Evolutionary conservation across 2,329 filamentous ascomycete species (phyloP), one percentile per base, ranked within the genome.

Genomic region (Amphichorda felina): DNA sequence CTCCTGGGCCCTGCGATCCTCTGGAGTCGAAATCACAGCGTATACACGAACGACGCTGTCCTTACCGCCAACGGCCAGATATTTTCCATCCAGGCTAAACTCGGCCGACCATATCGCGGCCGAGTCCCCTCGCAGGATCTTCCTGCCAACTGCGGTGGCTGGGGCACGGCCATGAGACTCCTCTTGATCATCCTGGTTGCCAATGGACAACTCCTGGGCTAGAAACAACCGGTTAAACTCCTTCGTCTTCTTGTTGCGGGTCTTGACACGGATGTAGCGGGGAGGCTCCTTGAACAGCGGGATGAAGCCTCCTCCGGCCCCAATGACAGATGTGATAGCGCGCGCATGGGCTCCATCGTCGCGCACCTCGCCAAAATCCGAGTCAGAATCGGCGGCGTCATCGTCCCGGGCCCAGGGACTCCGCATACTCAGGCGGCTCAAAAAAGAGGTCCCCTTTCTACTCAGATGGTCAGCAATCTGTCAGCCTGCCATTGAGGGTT

Each of bases 81-180:
- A 94, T 49, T 71, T 83, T 5, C 91, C 91, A 60, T 96, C 89
- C 40, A 80, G 80, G 50, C 89, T 96, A 50, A 96, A 96, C 49
- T 91, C 84, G 43, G 85, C 75, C 0, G 89, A 80, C 91, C 91
- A 98, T 24, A 94, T 79, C 0, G 91, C 87, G 40, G 91, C 87
- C 40, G 82, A 72, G 26, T 66, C 66, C 7, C 61, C 63, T 29
- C 59, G 56, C 4, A 60, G 43, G 24, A 61, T 53, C 41, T 58
- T 63, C 39, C 57, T 62, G 31, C 59, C 60, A 10, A 60, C 54
- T 11, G 55, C 53, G 2, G 56, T 60, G 4, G 53, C 51, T 17
- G 55, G 55, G 5, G 46, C 48, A 13, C 56, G 53, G 14, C 49
- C 45, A 3, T 46, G 45, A 2, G 43, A 30, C 3, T 48, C 54